Conservation (phyloP, 495 filamentous ascomycete genomes). For the Xeromyces bisporus region DNA sequence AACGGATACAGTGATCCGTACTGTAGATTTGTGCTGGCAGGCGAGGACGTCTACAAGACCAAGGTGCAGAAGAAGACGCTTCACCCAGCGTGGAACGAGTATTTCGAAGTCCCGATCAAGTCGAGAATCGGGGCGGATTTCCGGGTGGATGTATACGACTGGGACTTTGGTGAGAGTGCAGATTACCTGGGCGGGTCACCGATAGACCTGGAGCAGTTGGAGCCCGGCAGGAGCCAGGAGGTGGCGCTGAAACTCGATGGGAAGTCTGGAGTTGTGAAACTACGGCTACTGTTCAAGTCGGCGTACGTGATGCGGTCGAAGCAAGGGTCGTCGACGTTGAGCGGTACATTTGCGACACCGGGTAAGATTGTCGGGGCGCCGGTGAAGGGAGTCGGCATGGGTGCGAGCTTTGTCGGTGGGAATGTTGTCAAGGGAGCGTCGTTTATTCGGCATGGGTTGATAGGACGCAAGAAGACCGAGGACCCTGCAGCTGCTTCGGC, state of each 20-base stretch:
- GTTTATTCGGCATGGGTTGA: constrained; percentile 67
- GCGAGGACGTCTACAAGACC: constrained; percentile 76
- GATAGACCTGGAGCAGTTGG: constrained; percentile 70
- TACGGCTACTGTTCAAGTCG: constrained; percentile 86
- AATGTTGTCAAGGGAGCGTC: constrained; percentile 77
- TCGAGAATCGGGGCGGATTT: constrained; percentile 78
- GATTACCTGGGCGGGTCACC: constrained; percentile 63
- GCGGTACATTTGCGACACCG: constrained; percentile 78
- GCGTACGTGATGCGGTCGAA: constrained; percentile 76
- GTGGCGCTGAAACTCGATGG: constrained; percentile 65
- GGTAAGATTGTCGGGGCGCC: constrained; percentile 87
- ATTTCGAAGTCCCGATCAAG: constrained; percentile 67
- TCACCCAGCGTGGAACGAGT: constrained; percentile 88
- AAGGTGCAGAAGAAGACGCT: constrained; percentile 93
- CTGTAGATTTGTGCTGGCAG: constrained; percentile 84
- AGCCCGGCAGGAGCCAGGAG: constrained; percentile 65
- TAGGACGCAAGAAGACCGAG: constrained; percentile 41
- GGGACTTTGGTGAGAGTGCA: constrained; percentile 83
- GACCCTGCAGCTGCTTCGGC: constrained; percentile 13
- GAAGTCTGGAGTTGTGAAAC: constrained; percentile 66
- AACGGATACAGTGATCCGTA: constrained; percentile 96
- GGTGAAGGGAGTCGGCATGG: constrained; percentile 72
- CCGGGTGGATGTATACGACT: constrained; percentile 74
- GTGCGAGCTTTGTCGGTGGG: too few relatives aligned
- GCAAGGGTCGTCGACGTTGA: constrained; percentile 86